phyloP scores from a whole-genome alignment of 805 yeast genomes.

The Maudiozyma serrabonitensis region DNA sequence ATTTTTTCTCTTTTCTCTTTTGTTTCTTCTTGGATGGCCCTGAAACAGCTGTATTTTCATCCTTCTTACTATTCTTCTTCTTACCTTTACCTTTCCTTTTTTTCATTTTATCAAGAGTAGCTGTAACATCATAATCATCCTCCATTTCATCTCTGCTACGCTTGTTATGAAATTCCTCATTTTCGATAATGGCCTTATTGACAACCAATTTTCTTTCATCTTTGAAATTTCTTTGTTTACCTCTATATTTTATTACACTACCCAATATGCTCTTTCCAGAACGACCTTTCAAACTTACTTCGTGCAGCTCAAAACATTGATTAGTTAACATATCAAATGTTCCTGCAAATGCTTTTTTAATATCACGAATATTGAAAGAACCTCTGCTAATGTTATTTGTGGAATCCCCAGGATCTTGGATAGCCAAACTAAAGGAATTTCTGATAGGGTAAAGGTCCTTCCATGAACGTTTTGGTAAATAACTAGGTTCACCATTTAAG shows the following conservation, averaged over 20 bases:
- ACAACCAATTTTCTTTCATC: slow-evolving; percentile 59
- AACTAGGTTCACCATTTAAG: slow-evolving; percentile 44
- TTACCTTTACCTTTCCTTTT: slow-evolving; percentile 14
- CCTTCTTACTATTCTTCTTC: slow-evolving; percentile 1
- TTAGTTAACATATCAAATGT: slow-evolving; percentile 71
- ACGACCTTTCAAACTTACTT: slow-evolving; percentile 55
- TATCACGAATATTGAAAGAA: slow-evolving; percentile 66
- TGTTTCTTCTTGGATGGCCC: neutral
- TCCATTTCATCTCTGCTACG: slow-evolving; percentile 19
- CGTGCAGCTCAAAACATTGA: slow-evolving; percentile 63
- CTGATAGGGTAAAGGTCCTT: slow-evolving; percentile 42
- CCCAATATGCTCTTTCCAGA: slow-evolving; percentile 69
- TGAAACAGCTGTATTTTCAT: neutral
- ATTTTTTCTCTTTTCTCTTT: slow-evolving; percentile 7
- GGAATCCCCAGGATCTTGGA: slow-evolving; percentile 83
- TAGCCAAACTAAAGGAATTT: slow-evolving; percentile 54
- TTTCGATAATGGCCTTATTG: slow-evolving; percentile 45
- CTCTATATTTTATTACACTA: slow-evolving; percentile 64
- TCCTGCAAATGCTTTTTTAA: slow-evolving; percentile 80
- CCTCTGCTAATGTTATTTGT: slow-evolving; percentile 80
- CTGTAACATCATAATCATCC: slow-evolving; percentile 11
- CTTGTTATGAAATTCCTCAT: slow-evolving; percentile 25
- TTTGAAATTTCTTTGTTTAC: slow-evolving; percentile 64
- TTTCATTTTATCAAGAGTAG: slow-evolving; percentile 1
- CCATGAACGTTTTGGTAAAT: slow-evolving; percentile 47